Conservation (phyloP, 139 green algal species). For the Chlorella sp. region DNA sequence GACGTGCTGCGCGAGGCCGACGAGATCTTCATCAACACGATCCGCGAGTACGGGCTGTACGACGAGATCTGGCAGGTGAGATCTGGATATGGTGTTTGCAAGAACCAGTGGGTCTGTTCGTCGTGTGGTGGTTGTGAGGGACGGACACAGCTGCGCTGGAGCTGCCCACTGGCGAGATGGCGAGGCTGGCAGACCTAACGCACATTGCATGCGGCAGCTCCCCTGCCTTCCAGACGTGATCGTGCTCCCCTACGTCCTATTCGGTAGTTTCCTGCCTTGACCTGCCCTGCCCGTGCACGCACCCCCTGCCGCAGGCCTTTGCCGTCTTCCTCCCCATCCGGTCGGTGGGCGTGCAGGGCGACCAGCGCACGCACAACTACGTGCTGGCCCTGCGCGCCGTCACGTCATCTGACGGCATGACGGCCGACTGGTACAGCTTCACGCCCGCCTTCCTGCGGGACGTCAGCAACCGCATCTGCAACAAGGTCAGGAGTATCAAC, state of each 20-base stretch:
- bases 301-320: constrained; percentile 74
- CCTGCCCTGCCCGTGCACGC: neutral
- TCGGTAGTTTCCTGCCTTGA: too few species aligned
- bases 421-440: constrained; percentile 98
- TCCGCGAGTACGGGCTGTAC: constrained; percentile 92
- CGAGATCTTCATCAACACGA: constrained; percentile 95
- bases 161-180: neutral
- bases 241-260: too few species aligned
- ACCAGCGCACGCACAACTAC: constrained; percentile 90
- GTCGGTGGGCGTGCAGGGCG: constrained; percentile 85
- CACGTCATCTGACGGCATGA: constrained; percentile 94
- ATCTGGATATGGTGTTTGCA: too few species aligned
- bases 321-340: constrained; percentile 94
- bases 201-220: too few species aligned
- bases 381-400: constrained; percentile 91
- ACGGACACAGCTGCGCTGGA: too few species aligned
- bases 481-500: constrained; percentile 88
- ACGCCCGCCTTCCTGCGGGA: constrained; percentile 83
- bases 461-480: constrained; percentile 91
- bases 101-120: too few species aligned
- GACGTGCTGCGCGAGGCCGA: constrained; percentile 80
- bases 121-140: too few species aligned
- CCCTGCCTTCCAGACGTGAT: too few species aligned
- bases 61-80: constrained; percentile 95
- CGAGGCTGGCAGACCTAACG: too few species aligned